A percentile compares a stretch with the other conserved stretches of the same genome.
These are phyloP conservation scores for Lodderomyces parapsilosis DNA, from an alignment of 1,139 yeast genomes.

Conservation along the genomic window DNA sequence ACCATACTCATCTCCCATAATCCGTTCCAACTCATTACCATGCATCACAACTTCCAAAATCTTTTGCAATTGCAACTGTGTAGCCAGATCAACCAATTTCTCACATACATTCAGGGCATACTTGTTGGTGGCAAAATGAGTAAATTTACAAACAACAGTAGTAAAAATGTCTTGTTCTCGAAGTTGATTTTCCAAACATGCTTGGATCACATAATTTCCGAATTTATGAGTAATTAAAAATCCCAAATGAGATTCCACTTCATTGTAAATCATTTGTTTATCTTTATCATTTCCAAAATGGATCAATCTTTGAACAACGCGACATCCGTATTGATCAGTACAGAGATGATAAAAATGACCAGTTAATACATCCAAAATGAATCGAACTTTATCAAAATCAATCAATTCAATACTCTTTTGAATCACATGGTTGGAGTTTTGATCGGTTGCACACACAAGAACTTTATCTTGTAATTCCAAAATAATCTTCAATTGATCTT, in stretches of 20 bases:
- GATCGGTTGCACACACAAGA: conserved; percentile 84
- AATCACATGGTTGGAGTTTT: conserved; percentile 96
- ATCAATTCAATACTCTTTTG: conserved; percentile 91
- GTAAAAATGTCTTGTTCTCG: conserved; percentile 40
- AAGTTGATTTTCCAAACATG: conserved; percentile 80
- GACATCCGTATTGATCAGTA: conserved; percentile 95
- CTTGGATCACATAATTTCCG: conserved; percentile 97
- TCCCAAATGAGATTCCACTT: conserved; percentile 70
- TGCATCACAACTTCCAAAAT: conserved; percentile 64
- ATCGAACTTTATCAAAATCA: conserved; percentile 57
- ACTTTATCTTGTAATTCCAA: conserved; percentile 72
- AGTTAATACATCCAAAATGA: conserved; percentile 70
- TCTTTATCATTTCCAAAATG: conserved; percentile 70
- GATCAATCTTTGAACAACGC: conserved; percentile 89
- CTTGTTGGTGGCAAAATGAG: conserved; percentile 86
- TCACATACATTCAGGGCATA: conserved; percentile 98
- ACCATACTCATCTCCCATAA: conserved; percentile 98
- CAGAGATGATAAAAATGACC: conserved; percentile 85
- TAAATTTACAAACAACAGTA: conserved; percentile 57
- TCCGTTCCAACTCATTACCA: conserved; percentile 59
- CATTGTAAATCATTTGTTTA: conserved; percentile 62
- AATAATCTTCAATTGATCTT: conserved; percentile 68
- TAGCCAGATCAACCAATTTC: conserved; percentile 80
- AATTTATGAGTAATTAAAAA: conserved; percentile 92
- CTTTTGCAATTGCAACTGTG: conserved; percentile 55